These are phyloP conservation scores for Cryphonectria radicalis DNA, from an alignment of 2,329 filamentous ascomycete genomes.

Conservation along the genomic window DNA sequence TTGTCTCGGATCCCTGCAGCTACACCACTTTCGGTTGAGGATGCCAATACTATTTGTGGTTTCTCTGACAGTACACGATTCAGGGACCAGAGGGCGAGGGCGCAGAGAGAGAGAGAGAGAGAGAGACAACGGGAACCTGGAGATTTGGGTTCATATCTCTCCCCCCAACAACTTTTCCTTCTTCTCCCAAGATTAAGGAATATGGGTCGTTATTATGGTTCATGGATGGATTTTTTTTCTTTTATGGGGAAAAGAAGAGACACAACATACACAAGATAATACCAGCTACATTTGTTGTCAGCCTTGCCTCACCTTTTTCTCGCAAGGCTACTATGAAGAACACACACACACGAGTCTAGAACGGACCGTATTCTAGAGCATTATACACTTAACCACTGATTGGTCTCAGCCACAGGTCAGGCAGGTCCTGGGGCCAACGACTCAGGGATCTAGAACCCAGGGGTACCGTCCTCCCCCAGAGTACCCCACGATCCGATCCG, in stretches of 20 bases:
- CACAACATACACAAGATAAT: too few relatives aligned
- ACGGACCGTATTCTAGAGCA: background rate
- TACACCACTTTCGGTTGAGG: background rate
- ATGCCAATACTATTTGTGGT: background rate
- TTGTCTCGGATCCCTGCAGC: background rate
- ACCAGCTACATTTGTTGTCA: background rate
- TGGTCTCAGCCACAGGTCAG: background rate
- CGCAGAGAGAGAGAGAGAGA: too few relatives aligned
- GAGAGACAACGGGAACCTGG: background rate
- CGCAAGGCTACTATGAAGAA: background rate
- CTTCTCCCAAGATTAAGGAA: background rate
- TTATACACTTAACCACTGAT: background rate
- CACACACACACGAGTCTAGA: background rate
- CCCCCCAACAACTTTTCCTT: background rate
- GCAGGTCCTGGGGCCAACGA: too few relatives aligned
- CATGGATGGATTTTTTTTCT: background rate
- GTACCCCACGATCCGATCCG: constrained; percentile 19
- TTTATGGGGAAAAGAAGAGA: background rate
- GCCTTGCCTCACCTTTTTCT: background rate
- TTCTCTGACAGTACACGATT: constrained; percentile 2
- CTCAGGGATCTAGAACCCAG: background rate
- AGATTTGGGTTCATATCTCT: background rate
- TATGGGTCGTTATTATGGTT: background rate
- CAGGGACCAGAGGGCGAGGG: too few relatives aligned
- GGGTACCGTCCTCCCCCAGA: constrained; percentile 8